Evolutionary conservation across 1,284 basidiomycete species (phyloP).

Genomic region (Cryptococcus maquisensis): DNA sequence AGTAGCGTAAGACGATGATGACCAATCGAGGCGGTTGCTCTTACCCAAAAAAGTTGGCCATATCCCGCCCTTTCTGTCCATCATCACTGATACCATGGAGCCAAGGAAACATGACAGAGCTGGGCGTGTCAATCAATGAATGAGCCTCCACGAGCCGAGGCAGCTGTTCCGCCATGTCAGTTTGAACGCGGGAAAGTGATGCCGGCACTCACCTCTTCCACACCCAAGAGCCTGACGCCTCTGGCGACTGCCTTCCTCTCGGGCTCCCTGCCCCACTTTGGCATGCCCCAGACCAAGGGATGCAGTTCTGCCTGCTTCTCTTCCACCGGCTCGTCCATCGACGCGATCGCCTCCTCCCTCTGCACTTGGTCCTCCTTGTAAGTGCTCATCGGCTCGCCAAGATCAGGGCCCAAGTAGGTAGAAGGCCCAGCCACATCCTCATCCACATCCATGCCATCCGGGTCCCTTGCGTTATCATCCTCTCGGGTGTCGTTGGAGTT

Average conservation of each 20-base stretch:
- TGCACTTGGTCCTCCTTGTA: not conserved
- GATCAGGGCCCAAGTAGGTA: not conserved
- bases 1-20: not conserved
- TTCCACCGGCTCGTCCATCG: not conserved
- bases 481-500: not conserved
- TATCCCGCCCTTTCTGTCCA: conserved; percentile 38
- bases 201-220: conserved; percentile 33
- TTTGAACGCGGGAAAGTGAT: not conserved
- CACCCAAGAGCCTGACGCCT: conserved; percentile 41
- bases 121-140: conserved; percentile 42
- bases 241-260: conserved; percentile 40
- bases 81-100: conserved; percentile 49
- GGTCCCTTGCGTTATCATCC: conserved; percentile 11
- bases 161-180: conserved; percentile 23
- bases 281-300: conserved; percentile 43
- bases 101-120: conserved; percentile 48
- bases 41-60: conserved; percentile 48
- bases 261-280: conserved; percentile 43
- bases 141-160: conserved; percentile 40
- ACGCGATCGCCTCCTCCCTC: not conserved
- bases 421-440: not conserved
- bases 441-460: conserved; percentile 26
- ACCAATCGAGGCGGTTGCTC: not conserved
- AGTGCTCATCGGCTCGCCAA: not conserved
- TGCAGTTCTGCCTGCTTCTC: not conserved